Conservation (phyloP, 1,284 basidiomycete genomes). For the Cryptococcus amylolentus region DNA sequence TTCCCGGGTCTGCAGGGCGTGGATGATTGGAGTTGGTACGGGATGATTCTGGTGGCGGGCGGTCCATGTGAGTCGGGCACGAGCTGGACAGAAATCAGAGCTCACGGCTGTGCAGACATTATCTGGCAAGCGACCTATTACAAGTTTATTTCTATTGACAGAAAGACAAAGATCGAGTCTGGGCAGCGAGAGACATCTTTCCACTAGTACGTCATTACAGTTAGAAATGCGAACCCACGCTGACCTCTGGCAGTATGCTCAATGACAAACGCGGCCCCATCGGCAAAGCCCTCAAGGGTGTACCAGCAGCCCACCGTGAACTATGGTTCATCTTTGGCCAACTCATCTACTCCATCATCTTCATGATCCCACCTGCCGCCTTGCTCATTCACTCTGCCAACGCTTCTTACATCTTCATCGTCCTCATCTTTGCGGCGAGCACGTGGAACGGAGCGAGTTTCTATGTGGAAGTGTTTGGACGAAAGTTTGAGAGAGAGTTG, state of each 20-base stretch:
- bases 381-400: conserved; percentile 68
- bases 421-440: conserved; percentile 74
- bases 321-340: conserved; percentile 79
- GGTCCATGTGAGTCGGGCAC: conserved; percentile 41
- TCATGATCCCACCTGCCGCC: conserved; percentile 73
- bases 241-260: conserved; percentile 55
- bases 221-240: not conserved
- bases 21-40: conserved; percentile 44
- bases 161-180: conserved; percentile 77
- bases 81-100: not conserved
- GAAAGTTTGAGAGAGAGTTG: conserved; percentile 87
- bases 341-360: conserved; percentile 75
- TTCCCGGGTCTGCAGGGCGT: conserved; percentile 72
- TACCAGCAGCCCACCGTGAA: conserved; percentile 63
- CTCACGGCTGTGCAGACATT: conserved; percentile 57
- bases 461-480: conserved; percentile 92
- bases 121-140: conserved; percentile 86
- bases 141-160: conserved; percentile 85
- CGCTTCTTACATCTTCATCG: conserved; percentile 72
- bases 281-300: conserved; percentile 62
- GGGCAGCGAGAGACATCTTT: conserved; percentile 82
- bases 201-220: conserved; percentile 54
- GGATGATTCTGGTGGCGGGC: conserved; percentile 43
- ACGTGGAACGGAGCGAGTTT: conserved; percentile 55
- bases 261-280: conserved; percentile 81